Evolutionary conservation across 2,329 filamentous ascomycete genomes (phyloP), one percentile per base, ranked within the genome.

Genomic region (Paecilomyces variotii): DNA sequence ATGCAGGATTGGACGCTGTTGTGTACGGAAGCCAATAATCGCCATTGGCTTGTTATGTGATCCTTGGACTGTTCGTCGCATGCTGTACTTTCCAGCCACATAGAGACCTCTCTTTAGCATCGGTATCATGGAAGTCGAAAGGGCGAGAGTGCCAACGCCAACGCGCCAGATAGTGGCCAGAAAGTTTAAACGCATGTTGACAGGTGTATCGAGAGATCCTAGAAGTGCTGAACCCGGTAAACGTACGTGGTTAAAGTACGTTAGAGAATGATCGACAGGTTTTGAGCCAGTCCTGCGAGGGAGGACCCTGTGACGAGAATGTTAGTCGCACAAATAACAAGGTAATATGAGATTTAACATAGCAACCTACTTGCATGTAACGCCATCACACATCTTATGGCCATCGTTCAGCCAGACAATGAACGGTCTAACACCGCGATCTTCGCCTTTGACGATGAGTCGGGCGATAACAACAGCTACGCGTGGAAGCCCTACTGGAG

Each of bases 391-490:
- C 65, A 75, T 72, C 0, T 57, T 54, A 4, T 60, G 60, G 2
- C 61, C 60, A 25, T 70, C 62, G 24, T 61, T 64, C 5, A 75
- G 58, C 9, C 60, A 59, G 2, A 74, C 68, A n/a, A 75, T 52
- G 57, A 75, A 73, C 0, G 70, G 65, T 26, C 68, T 64, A 1
- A 72, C 55, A 10, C 70, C 69, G 5, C 65, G 59, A 19, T 70
- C 62, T 27, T 68, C 64, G 0, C 60, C 64, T 1, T 62, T 53
- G 1, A 65, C 62, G 4, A 75, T 57, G 12, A 75, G 64, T 32
- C 65, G 64, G 11, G 73, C 72, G 39, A 73, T 70, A 1, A 74
- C 68, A 14, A 74, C 60, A 1, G 64, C 72, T n/a, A 73, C 52
- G 5, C 69, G 56, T 28, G 50, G 39, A 32, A 11, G 53, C 50